These are phyloP conservation scores for Basipetospora sp. DNA, from an alignment of 2,329 filamentous ascomycete genomes.

Conservation along the genomic window DNA sequence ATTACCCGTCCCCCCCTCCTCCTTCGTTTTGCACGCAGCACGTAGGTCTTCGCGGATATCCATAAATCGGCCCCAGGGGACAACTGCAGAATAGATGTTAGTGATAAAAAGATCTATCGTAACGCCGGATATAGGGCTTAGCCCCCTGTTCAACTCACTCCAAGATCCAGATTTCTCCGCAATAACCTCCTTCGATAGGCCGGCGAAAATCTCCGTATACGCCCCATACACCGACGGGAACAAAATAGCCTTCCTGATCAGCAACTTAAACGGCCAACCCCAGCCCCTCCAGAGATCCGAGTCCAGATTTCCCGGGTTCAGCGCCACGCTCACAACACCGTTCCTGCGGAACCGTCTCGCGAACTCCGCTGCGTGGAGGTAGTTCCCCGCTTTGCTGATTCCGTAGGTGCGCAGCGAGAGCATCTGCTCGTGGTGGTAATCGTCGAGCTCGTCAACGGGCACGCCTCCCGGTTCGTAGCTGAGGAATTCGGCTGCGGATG, in stretches of 20 bases:
- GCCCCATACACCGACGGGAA: conserved; percentile 24
- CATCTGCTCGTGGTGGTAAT: conserved; percentile 13
- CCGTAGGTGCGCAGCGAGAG: conserved; percentile 15
- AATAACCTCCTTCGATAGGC: conserved; percentile 27
- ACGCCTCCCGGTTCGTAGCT: conserved; percentile 12
- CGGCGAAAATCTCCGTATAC: conserved; percentile 34
- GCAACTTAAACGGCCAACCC: conserved; percentile 7
- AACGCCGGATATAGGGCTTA: background rate
- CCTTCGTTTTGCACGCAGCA: conserved; percentile 15
- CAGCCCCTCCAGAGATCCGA: conserved; percentile 22
- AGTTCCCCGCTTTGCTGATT: conserved; percentile 19
- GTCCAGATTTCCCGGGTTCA: conserved; percentile 26
- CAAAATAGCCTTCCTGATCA: conserved; percentile 12
- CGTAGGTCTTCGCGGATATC: conserved; percentile 17
- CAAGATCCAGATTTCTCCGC: conserved; percentile 21
- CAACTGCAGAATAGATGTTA: conserved; percentile 10
- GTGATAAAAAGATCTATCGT: background rate
- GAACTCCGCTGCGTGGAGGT: conserved; percentile 18
- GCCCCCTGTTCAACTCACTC: conserved; percentile 4
- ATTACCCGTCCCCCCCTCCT: conserved; percentile 24
- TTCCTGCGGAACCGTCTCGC: conserved; percentile 14
- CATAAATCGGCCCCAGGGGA: conserved; percentile 22
- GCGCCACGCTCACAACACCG: conserved; percentile 17
- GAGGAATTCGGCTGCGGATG: conserved; percentile 15
- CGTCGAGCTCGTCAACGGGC: conserved; percentile 15